Base-by-base conservation (phyloP, 2,329 filamentous ascomycete genomes). In the Neonectria ditissima region DNA sequence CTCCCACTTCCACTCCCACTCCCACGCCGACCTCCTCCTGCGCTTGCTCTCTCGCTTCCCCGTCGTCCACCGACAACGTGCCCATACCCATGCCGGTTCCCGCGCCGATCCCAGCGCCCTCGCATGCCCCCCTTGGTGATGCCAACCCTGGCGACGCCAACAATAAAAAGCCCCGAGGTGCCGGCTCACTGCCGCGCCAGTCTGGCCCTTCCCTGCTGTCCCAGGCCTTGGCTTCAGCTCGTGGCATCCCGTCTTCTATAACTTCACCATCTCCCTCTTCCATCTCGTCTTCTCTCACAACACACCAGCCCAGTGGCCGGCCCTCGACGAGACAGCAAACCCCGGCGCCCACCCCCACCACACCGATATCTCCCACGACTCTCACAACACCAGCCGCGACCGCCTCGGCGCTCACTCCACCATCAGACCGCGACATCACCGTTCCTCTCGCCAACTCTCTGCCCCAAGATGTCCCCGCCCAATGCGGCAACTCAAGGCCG, bases 161-260 rank as follows among this genome's bases (percentile, higher is more conserved):
- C 70, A 69, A 82, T 82, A 85, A 84, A 80, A 85, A 83, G 78
- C 69, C 80, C 65, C 78, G 81, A 73, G 78, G 77, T 69, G 65
- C 68, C 59, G 62, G 72, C 65, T 73, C 77, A 67, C 74, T 77
- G 68, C 78, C 80, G 68, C 80, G 80, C 74, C 79, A 82, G 71
- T 79, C 78, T 73, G 85, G 85, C 66, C 83, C 85, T 69, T 88
- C 86, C 62, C 76, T 88, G 71, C 80, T 88, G 77, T 83, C 84
- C 64, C 84, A 87, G 77, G 85, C 86, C 74, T 80, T 88, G 75
- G 85, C 85, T 75, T 86, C 84, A 77, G 86, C 85, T 73, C 84
- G 86, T 73, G 85, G 85, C 73, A 86, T 87, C 41, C 70, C 68
- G 26, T 54, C 70, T 39, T 60, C 70, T 20, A 56, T 59, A 32